phyloP scores from a whole-genome alignment of 805 yeast genomes.

The Candida xiaguanensis region DNA sequence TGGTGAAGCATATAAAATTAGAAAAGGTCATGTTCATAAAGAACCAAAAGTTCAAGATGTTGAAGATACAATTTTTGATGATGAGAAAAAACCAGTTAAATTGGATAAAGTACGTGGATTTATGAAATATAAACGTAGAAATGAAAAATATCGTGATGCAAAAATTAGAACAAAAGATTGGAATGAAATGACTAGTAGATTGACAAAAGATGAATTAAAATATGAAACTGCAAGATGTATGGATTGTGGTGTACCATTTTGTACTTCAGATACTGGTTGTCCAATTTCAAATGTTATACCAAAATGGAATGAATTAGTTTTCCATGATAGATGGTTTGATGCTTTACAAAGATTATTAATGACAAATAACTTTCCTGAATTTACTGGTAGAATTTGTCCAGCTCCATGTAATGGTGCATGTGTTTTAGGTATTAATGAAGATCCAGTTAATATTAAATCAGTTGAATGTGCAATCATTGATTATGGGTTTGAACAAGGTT shows the following conservation, averaged over 20 bases:
- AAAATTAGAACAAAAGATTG: slow-evolving; percentile 80
- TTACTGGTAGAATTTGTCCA: slow-evolving; percentile 97
- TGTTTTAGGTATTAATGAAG: slow-evolving; percentile 87
- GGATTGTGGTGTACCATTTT: slow-evolving; percentile 99
- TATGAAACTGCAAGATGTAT: slow-evolving; percentile 96
- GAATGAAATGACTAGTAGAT: slow-evolving; percentile 81
- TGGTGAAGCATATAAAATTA: slow-evolving; percentile 71
- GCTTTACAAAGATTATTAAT: slow-evolving; percentile 87
- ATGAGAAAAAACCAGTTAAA: slow-evolving; percentile 56
- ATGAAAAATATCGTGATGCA: slow-evolving; percentile 81
- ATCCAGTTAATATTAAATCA: slow-evolving; percentile 94
- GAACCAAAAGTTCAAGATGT: slow-evolving; percentile 89
- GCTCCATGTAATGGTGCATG: slow-evolving; percentile 98
- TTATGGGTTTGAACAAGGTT: slow-evolving; percentile 92
- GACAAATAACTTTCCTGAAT: slow-evolving; percentile 98
- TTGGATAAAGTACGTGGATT: slow-evolving; percentile 86
- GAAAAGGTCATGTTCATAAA: slow-evolving; percentile 44
- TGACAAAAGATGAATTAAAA: slow-evolving; percentile 81
- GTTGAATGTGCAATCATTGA: slow-evolving; percentile 96
- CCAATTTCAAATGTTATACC: slow-evolving; percentile 97
- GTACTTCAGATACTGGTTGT: slow-evolving; percentile 97
- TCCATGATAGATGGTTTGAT: slow-evolving; percentile 90
- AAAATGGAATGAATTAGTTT: slow-evolving; percentile 95
- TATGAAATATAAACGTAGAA: slow-evolving; percentile 87
- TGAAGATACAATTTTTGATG: slow-evolving; percentile 84